Evolutionary conservation across 129 eudicot species (phyloP).

Genomic region (Solidago caesia): DNA sequence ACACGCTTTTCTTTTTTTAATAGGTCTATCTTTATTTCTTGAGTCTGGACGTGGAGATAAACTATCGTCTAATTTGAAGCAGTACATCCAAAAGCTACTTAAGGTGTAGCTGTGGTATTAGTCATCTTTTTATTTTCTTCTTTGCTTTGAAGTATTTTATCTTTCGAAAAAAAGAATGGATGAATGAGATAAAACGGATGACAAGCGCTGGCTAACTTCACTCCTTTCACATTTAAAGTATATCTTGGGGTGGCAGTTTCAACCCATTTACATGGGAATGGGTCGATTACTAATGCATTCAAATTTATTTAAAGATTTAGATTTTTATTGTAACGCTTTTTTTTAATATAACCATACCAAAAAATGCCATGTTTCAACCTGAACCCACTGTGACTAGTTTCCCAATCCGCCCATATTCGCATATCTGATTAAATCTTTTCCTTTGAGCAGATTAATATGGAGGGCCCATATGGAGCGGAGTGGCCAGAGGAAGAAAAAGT

Average conservation of each 20-base stretch:
- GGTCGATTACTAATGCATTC: not conserved
- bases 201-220: too few species aligned
- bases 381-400: too few species aligned
- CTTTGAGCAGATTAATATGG: slow-evolving; percentile 68
- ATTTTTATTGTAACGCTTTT: not conserved
- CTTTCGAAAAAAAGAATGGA: too few species aligned
- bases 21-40: slow-evolving; percentile 60
- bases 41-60: slow-evolving; percentile 74
- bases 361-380: not conserved
- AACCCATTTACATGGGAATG: not conserved
- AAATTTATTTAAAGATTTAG: too few species aligned
- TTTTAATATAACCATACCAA: not conserved
- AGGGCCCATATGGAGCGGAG: slow-evolving; percentile 69
- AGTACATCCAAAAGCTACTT: slow-evolving; percentile 67
- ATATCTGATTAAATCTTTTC: slow-evolving; percentile 2
- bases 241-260: not conserved
- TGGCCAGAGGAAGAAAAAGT: slow-evolving; percentile 90
- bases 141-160: not conserved
- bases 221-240: too few species aligned
- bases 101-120: slow-evolving; percentile 46
- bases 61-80: slow-evolving; percentile 58
- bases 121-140: not conserved
- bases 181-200: too few species aligned
- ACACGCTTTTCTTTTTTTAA: not conserved
- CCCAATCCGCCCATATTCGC: not conserved